Percentiles rank a stretch among this genome's conserved stretches.
These are phyloP conservation scores for Diaporthe longicolla DNA, from an alignment of 2,329 filamentous ascomycete species.

Conservation along the genomic window DNA sequence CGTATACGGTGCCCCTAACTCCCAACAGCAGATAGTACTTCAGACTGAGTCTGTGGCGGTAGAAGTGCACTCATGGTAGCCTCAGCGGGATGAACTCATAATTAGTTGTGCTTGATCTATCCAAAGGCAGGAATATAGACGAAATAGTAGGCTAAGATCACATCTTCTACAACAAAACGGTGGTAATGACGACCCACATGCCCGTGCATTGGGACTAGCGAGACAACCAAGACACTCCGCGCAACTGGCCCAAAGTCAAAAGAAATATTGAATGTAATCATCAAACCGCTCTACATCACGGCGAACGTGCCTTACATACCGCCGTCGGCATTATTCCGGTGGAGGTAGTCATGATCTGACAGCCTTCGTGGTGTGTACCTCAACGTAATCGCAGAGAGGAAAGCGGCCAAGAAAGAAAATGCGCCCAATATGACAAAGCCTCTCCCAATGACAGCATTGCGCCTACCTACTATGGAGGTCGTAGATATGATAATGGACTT, in stretches of 20 bases:
- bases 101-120: too few species aligned
- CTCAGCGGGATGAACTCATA: too few species aligned
- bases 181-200: not conserved
- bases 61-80: too few species aligned
- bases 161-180: not conserved
- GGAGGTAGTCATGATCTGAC: conserved; percentile 4
- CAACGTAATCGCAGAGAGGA: not conserved
- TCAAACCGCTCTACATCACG: too few species aligned
- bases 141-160: too few species aligned
- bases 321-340: not conserved
- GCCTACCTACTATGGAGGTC: not conserved
- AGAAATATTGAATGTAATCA: not conserved
- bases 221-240: conserved; percentile 69
- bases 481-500: conserved; percentile 44
- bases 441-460: not conserved
- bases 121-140: too few species aligned
- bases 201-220: conserved; percentile 71
- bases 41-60: too few species aligned
- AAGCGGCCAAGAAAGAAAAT: not conserved
- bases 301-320: not conserved
- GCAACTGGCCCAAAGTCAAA: conserved; percentile 66
- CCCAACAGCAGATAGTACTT: too few species aligned
- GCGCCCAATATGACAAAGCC: not conserved
- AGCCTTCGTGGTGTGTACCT: not conserved
- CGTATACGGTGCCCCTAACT: too few species aligned